Evolutionary conservation across 1,284 basidiomycete species (phyloP).

Genomic region (Cutaneotrichosporon mucoides): DNA sequence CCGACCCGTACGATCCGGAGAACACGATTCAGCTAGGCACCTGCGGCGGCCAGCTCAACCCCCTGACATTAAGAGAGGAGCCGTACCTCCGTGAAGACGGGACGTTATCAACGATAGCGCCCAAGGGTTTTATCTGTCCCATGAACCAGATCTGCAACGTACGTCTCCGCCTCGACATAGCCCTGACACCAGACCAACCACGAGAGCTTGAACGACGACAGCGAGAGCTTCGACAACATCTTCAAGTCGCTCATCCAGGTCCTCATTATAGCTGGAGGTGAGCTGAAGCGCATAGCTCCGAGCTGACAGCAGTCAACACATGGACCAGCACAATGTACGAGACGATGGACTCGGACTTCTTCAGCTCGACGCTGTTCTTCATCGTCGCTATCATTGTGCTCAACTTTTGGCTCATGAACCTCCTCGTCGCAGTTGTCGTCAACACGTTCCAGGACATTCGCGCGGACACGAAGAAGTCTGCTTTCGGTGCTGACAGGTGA

Average conservation of each 20-base stretch:
- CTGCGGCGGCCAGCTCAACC: constrained; percentile 76
- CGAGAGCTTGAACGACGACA: constrained; percentile 63
- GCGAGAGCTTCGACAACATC: constrained; percentile 87
- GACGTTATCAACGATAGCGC: constrained; percentile 52
- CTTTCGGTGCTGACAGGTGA: constrained; percentile 70
- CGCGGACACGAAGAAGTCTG: constrained; percentile 82
- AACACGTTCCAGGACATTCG: constrained; percentile 90
- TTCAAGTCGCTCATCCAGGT: constrained; percentile 79
- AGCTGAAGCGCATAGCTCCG: constrained; percentile 29
- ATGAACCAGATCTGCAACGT: constrained; percentile 72
- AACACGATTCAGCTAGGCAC: constrained; percentile 35
- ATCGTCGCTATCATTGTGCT: constrained; percentile 76
- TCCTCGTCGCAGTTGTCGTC: constrained; percentile 94
- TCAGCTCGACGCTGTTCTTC: constrained; percentile 81
- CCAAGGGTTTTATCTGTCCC: constrained; percentile 80
- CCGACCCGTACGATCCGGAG: constrained; percentile 45
- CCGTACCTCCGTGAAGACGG: constrained; percentile 29
- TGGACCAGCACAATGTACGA: constrained; percentile 72
- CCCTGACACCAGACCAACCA: constrained; percentile 2
- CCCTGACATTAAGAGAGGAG: constrained; percentile 50
- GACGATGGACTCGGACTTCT: constrained; percentile 89
- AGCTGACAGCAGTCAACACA: constrained; percentile 42
- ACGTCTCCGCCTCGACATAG: constrained; percentile 20
- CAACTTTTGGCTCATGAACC: constrained; percentile 91
- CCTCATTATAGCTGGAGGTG: constrained; percentile 75